Conservation (phyloP, 2,329 filamentous ascomycete genomes). For the Fusarium vanettenii region DNA sequence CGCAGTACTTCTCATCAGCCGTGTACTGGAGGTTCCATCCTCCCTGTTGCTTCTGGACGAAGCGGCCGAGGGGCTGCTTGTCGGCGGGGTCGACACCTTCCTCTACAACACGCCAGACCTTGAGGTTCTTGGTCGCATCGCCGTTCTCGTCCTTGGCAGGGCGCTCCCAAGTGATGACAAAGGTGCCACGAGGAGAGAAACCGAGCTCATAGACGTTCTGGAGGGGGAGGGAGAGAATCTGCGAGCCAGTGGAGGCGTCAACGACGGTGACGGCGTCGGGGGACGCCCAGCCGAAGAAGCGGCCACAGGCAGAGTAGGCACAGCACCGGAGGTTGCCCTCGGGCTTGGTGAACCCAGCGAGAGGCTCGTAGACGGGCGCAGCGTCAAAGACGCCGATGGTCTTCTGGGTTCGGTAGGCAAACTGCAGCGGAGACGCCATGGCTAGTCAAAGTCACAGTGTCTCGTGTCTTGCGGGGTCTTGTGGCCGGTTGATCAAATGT, state of each 20-base stretch:
- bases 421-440: slow-evolving; percentile 94
- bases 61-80: slow-evolving; percentile 83
- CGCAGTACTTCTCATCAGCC: slow-evolving; percentile 91
- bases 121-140: slow-evolving; percentile 94
- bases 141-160: slow-evolving; percentile 92
- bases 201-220: slow-evolving; percentile 92
- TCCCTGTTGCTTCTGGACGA: slow-evolving; percentile 95
- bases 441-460: slow-evolving; percentile 88
- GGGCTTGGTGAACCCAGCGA: slow-evolving; percentile 86
- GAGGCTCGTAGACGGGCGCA: slow-evolving; percentile 85
- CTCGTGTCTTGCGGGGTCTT: slow-evolving; percentile 46
- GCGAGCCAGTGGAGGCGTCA: slow-evolving; percentile 80
- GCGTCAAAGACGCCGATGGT: slow-evolving; percentile 94
- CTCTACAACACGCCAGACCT: slow-evolving; percentile 91
- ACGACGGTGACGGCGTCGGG: slow-evolving; percentile 87
- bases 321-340: slow-evolving; percentile 96
- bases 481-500: slow-evolving; percentile 44
- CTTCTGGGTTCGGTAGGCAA: slow-evolving; percentile 98
- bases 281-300: slow-evolving; percentile 95
- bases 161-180: slow-evolving; percentile 96
- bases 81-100: slow-evolving; percentile 70
- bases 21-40: slow-evolving; percentile 99
- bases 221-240: slow-evolving; percentile 80
- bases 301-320: slow-evolving; percentile 94
- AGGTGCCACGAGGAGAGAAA: slow-evolving; percentile 93